Evolutionary conservation across 331 rosid species (phyloP).

Genomic region (Rosa hybrid): DNA sequence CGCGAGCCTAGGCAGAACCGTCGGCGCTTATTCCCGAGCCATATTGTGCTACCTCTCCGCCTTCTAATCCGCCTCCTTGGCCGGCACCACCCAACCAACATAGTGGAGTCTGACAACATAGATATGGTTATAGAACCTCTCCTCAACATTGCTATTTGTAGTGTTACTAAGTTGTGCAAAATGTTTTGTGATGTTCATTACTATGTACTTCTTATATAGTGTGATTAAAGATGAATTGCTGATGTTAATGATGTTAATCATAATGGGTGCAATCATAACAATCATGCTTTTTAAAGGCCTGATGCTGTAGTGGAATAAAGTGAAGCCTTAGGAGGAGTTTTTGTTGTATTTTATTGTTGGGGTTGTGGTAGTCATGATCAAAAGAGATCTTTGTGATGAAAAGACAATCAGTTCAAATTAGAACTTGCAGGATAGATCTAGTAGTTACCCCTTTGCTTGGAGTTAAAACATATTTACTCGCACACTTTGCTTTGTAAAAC

Average conservation of each 20-base stretch:
- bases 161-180: background rate
- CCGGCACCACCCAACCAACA: slow-evolving; percentile 58
- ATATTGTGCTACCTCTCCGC: slow-evolving; percentile 57
- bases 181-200: slow-evolving; percentile 28
- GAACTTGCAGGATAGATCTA: slow-evolving; percentile 19
- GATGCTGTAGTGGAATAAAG: slow-evolving; percentile 58
- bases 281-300: slow-evolving; percentile 50
- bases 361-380: slow-evolving; percentile 69
- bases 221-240: slow-evolving; percentile 39
- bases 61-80: slow-evolving; percentile 55
- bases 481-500: background rate
- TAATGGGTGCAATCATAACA: slow-evolving; percentile 70
- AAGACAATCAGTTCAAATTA: slow-evolving; percentile 20
- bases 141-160: slow-evolving; percentile 43
- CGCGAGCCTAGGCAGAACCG: slow-evolving; percentile 67
- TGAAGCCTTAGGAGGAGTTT: slow-evolving; percentile 23
- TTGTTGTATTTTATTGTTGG: slow-evolving; percentile 32
- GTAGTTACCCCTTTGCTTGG: background rate
- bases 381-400: slow-evolving; percentile 28
- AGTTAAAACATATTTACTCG: background rate
- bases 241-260: slow-evolving; percentile 49
- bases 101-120: slow-evolving; percentile 54
- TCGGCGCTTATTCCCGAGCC: slow-evolving; percentile 76
- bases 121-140: slow-evolving; percentile 48
- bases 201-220: slow-evolving; percentile 36